Evolutionary conservation across 108 stramenopile genomes (phyloP), one percentile per base, ranked within the genome.

Genomic region (Fistulifera solaris): DNA sequence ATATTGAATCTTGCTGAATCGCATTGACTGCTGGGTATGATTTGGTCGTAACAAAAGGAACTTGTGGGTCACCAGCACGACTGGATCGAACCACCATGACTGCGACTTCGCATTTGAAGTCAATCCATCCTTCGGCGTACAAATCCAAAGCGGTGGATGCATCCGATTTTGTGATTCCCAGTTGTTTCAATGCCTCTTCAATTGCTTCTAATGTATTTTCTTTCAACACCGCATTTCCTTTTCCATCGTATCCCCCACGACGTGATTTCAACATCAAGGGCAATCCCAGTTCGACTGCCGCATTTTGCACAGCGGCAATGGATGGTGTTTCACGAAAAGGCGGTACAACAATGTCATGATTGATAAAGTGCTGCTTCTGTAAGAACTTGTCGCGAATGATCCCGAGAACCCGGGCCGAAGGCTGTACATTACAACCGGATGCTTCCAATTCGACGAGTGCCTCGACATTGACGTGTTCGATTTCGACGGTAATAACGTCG

Each of bases 181-280:
- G 54, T 27, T 70, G 75, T 11, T 54, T 19, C 15, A 91, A 51
- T 0, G 89, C 89, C 25, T 59, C 59, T 14, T 49, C 44, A 52
- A 86, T 80, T 10, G 73, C 81, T 0, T 62, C 71, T 19, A 67
- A 80, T 11, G 78, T 63, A n/a, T 63, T 58, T 31, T 74, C 56
- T 18, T 76, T 51, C 35, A 96, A 71, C 22, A 97, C 94, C 15
- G 91, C 89, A 71, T 98, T 98, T 40, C 99, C 97, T 22, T 75
- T 73, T 28, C 99, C 99, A 64, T 99, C 99, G 62, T 99, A 99
- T 24, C 89, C 99, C 22, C 94, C 87, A 19, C 70, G 71, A 53
- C 96, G 68, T 15, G 89, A 77, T 61, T 99, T 99, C 22, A 98
- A 83, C 95, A 99, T 96, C 25, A 97, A 65, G 6, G 99, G 99